Percentiles rank a stretch among this genome's conserved stretches.
These are phyloP conservation scores for Lactarius pseudohatsudake DNA, from an alignment of 768 basidiomycete genomes.

Conservation along the genomic window DNA sequence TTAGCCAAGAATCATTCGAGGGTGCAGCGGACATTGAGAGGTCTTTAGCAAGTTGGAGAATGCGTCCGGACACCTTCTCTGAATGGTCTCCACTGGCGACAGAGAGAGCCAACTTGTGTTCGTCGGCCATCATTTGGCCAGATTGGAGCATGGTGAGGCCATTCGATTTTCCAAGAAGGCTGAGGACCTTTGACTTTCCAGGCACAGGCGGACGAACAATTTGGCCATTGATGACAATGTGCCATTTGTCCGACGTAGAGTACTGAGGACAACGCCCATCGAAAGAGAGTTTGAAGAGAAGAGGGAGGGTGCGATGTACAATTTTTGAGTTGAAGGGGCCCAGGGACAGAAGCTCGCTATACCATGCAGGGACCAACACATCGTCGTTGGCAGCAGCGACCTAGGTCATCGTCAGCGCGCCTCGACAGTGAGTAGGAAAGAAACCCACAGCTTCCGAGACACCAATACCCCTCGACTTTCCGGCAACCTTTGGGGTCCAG, in stretches of 20 bases:
- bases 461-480: conserved; percentile 62
- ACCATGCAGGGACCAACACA: conserved; percentile 51
- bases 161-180: conserved; percentile 48
- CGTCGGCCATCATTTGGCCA: conserved; percentile 43
- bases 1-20: conserved; percentile 53
- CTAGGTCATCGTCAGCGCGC: conserved; percentile 1
- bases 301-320: conserved; percentile 59
- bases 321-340: conserved; percentile 44
- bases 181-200: conserved; percentile 43
- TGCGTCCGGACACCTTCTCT: conserved; percentile 35
- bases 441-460: conserved; percentile 36
- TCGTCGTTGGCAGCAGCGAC: neutral
- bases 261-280: conserved; percentile 61
- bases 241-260: conserved; percentile 63
- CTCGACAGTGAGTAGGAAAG: neutral
- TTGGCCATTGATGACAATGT: conserved; percentile 44
- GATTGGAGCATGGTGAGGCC: conserved; percentile 46
- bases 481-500: conserved; percentile 86
- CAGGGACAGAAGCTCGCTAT: conserved; percentile 45
- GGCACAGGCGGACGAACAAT: conserved; percentile 46
- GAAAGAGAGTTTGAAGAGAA: conserved; percentile 62
- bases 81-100: conserved; percentile 47
- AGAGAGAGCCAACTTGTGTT: conserved; percentile 46
- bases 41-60: conserved; percentile 45
- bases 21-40: conserved; percentile 31